phyloP scores from a whole-genome alignment of 495 filamentous ascomycete genomes.

The Trichocladium antarcticum region DNA sequence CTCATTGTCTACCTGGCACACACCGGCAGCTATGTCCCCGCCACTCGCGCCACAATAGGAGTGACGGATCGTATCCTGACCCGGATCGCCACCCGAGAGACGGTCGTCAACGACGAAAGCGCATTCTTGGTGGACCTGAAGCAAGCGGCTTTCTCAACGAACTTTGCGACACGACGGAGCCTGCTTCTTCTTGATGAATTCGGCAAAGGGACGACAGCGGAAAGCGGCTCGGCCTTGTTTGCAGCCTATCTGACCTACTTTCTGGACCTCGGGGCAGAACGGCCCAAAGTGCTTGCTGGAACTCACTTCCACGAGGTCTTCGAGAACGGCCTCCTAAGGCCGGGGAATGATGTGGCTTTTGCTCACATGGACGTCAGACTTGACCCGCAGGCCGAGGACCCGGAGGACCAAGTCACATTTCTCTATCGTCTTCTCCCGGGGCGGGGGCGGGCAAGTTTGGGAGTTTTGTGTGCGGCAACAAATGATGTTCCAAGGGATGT shows the following conservation, averaged over 20 bases:
- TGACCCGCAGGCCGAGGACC: slow-evolving; percentile 45
- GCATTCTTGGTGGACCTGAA: slow-evolving; percentile 91
- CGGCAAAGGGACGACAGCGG: slow-evolving; percentile 80
- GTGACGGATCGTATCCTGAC: slow-evolving; percentile 90
- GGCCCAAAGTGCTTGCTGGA: slow-evolving; percentile 73
- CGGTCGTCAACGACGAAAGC: slow-evolving; percentile 73
- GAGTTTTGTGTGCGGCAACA: slow-evolving; percentile 71
- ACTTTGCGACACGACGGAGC: slow-evolving; percentile 64
- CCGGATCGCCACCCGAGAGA: slow-evolving; percentile 76
- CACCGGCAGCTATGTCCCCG: slow-evolving; percentile 84
- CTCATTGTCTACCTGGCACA: slow-evolving; percentile 90
- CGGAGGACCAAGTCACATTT: slow-evolving; percentile 73
- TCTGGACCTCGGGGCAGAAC: slow-evolving; percentile 44
- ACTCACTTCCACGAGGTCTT: slow-evolving; percentile 97
- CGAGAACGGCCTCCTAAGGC: slow-evolving; percentile 54
- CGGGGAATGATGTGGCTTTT: slow-evolving; percentile 51
- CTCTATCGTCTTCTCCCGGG: slow-evolving; percentile 65
- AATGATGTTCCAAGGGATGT: slow-evolving; percentile 68
- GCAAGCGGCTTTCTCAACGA: slow-evolving; percentile 69
- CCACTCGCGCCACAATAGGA: slow-evolving; percentile 65
- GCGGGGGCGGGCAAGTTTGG: slow-evolving; percentile 70
- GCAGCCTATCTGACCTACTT: slow-evolving; percentile 73
- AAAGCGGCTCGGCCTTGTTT: slow-evolving; percentile 78
- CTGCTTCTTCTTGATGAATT: slow-evolving; percentile 89
- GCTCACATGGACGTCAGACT: slow-evolving; percentile 83